These are phyloP conservation scores for Myxozyma monticola DNA, from an alignment of 805 yeast genomes.

Conservation along the genomic window DNA sequence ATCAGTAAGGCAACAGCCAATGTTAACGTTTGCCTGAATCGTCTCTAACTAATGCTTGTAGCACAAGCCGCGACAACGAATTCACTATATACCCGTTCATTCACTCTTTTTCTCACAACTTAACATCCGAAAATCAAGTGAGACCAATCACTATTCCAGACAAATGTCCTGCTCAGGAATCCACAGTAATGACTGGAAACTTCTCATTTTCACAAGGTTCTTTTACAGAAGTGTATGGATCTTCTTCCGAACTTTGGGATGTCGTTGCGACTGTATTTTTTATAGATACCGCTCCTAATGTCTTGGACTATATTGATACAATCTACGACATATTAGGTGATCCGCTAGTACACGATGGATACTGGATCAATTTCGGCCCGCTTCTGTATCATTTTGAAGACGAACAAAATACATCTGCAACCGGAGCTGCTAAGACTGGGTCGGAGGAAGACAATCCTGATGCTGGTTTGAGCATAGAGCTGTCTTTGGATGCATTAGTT, in stretches of 20 bases:
- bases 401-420: conserved; percentile 3
- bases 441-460: neutral
- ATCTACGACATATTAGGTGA: conserved; percentile 48
- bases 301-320: conserved; percentile 70
- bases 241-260: conserved; percentile 40
- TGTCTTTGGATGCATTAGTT: conserved; percentile 65
- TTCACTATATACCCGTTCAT: conserved; percentile 42
- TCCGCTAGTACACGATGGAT: conserved; percentile 39
- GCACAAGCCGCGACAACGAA: conserved; percentile 11
- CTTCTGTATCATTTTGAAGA: conserved; percentile 74
- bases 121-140: conserved; percentile 49
- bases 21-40: conserved; percentile 45
- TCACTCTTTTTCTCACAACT: conserved; percentile 70
- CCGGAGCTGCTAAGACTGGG: neutral
- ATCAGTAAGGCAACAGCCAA: conserved; percentile 44
- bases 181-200: neutral
- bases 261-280: conserved; percentile 60
- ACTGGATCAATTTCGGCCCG: conserved; percentile 93
- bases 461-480: conserved; percentile 64
- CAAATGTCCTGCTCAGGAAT: conserved; percentile 31
- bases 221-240: conserved; percentile 55
- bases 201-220: conserved; percentile 50
- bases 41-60: conserved; percentile 43
- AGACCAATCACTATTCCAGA: conserved; percentile 47
- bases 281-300: conserved; percentile 88